Conservation (phyloP, 1,284 basidiomycete species). For the Austroboletus niveus region DNA sequence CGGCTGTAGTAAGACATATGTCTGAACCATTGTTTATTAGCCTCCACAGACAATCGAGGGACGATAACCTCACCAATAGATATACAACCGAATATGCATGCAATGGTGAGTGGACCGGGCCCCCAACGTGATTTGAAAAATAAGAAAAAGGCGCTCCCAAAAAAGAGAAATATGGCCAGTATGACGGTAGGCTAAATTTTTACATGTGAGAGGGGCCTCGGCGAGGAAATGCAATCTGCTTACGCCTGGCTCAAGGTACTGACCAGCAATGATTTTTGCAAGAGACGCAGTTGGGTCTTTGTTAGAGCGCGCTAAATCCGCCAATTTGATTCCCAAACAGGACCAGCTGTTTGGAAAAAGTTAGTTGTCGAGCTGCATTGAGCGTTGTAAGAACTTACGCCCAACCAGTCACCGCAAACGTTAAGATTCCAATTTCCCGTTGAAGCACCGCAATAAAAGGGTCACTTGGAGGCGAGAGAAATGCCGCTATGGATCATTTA, state of each 20-base stretch:
- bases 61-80: conserved; percentile 41
- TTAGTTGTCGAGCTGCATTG: not conserved
- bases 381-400: conserved; percentile 43
- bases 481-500: conserved; percentile 43
- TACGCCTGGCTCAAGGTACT: conserved; percentile 60
- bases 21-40: conserved; percentile 36
- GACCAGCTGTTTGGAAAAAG: conserved; percentile 49
- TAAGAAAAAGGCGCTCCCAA: conserved; percentile 60
- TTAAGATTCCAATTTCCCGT: conserved; percentile 61
- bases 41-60: not conserved
- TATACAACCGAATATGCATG: conserved; percentile 58
- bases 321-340: conserved; percentile 64
- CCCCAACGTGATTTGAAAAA: conserved; percentile 64
- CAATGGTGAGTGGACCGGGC: conserved; percentile 64
- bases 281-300: conserved; percentile 41
- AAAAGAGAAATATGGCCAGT: conserved; percentile 62
- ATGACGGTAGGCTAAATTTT: conserved; percentile 54
- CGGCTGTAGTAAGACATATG: conserved; percentile 58
- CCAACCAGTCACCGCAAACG: conserved; percentile 56
- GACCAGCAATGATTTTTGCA: conserved; percentile 43
- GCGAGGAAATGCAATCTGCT: conserved; percentile 17
- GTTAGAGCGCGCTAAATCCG: conserved; percentile 54
- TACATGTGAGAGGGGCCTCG: conserved; percentile 2
- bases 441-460: conserved; percentile 70
- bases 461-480: conserved; percentile 67